Conservation (phyloP, 2,329 filamentous ascomycete genomes). For the Eurotiales sp. region DNA sequence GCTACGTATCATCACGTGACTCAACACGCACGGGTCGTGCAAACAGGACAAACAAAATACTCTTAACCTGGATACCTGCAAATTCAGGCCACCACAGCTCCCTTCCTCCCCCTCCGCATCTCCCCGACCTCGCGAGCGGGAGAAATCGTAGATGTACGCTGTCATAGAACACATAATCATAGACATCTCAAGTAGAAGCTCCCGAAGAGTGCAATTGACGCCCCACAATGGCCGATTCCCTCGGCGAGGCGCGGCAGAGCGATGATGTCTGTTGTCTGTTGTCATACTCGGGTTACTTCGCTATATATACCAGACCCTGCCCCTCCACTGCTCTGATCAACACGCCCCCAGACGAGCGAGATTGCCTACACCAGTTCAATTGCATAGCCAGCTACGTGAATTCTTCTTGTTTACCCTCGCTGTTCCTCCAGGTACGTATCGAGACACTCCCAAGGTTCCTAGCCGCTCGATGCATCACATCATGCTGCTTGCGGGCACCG, state of each 20-base stretch:
- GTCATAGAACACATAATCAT: no score
- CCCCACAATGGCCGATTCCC: conserved; percentile 37
- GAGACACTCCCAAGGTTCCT: neutral
- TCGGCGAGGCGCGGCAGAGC: conserved; percentile 26
- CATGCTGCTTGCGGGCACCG: neutral
- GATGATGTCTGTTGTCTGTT: neutral
- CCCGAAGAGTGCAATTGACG: conserved; percentile 21
- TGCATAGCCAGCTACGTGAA: no score
- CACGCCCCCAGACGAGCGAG: neutral
- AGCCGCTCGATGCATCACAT: neutral
- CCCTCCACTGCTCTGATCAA: conserved; percentile 1
- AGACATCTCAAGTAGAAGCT: conserved; percentile 1
- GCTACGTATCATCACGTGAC: conserved; percentile 11
- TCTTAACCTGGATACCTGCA: conserved; percentile 1
- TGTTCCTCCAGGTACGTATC: neutral
- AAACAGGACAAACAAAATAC: conserved; percentile 11
- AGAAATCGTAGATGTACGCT: conserved; percentile 35
- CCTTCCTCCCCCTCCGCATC: conserved; percentile 18
- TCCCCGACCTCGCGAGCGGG: conserved; percentile 32
- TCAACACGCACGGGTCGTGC: conserved; percentile 7
- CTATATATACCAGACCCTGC: conserved; percentile 2
- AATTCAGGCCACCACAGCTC: neutral
- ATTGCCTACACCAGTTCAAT: no score
- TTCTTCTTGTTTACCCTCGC: no score
- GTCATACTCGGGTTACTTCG: no score